phyloP scores from a whole-genome alignment of 768 basidiomycete species.

The Lyophyllum decastes region DNA sequence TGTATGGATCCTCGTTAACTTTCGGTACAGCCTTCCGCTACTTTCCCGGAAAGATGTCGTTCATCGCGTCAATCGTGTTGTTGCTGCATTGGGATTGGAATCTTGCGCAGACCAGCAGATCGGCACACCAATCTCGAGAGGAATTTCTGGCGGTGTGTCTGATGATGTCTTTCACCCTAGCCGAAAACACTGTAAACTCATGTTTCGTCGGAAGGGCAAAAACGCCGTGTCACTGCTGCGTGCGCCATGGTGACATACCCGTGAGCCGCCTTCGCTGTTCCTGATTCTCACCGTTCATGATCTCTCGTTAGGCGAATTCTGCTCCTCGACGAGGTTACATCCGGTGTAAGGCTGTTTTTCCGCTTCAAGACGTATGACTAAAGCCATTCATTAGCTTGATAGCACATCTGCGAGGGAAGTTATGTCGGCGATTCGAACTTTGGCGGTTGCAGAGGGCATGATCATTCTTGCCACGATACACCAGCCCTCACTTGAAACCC shows the following conservation, averaged over 20 bases:
- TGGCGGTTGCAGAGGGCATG: constrained; percentile 49
- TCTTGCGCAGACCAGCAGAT: constrained; percentile 51
- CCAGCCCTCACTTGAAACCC: constrained; percentile 63
- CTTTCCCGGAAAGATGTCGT: constrained; percentile 36
- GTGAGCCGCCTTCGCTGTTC: constrained; percentile 18
- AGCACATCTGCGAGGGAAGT: constrained; percentile 47
- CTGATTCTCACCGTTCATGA: neutral
- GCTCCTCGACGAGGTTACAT: constrained; percentile 64
- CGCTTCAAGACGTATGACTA: neutral
- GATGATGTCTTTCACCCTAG: neutral
- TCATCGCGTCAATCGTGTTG: constrained; percentile 42
- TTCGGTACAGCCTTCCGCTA: constrained; percentile 32
- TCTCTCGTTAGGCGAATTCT: constrained; percentile 44
- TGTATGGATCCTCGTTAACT: neutral
- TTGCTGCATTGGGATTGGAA: constrained; percentile 48
- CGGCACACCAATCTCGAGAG: constrained; percentile 58
- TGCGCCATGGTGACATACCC: constrained; percentile 62
- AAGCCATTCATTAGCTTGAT: constrained; percentile 37
- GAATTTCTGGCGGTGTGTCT: constrained; percentile 53
- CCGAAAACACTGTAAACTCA: neutral
- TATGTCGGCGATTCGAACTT: constrained; percentile 40
- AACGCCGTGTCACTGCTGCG: constrained; percentile 61
- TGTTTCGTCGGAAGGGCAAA: constrained; percentile 44
- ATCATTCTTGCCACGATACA: constrained; percentile 69
- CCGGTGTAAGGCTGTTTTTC: constrained; percentile 33